A percentile compares a stretch with the other conserved stretches of the same genome.
phyloP scores from a whole-genome alignment of 352 stramenopile genomes.

The Globisporangium cederbergense region DNA sequence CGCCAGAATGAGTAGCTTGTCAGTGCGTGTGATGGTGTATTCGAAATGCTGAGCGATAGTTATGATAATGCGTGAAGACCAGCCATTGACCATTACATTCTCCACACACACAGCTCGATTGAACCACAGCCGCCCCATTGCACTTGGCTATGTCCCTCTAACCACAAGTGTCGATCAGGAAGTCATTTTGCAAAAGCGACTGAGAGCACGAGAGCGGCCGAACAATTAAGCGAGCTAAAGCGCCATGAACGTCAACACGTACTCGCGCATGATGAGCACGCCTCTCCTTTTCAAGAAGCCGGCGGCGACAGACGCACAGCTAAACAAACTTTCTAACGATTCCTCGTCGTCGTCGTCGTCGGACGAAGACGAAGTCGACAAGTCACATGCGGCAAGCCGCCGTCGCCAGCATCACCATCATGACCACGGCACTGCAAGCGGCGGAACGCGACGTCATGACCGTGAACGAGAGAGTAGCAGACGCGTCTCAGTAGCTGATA shows the following conservation, averaged over 20 bases:
- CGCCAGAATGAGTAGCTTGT: not conserved
- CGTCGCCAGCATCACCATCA: not conserved
- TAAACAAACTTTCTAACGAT: not conserved
- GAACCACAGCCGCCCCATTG: too few relatives aligned
- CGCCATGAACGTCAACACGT: not conserved
- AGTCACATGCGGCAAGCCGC: not conserved
- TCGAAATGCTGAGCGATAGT: too few relatives aligned
- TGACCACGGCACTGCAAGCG: not conserved
- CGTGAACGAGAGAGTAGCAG: not conserved
- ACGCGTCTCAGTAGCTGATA: not conserved
- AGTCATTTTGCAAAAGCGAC: not conserved
- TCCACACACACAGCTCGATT: too few relatives aligned
- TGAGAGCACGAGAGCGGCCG: not conserved
- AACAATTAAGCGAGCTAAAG: not conserved
- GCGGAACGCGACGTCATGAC: not conserved
- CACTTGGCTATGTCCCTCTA: not conserved
- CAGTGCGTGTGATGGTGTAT: not conserved
- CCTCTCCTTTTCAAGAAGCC: not conserved
- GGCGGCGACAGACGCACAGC: not conserved
- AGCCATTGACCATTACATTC: too few relatives aligned
- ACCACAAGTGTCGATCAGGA: too few relatives aligned
- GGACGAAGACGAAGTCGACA: not conserved
- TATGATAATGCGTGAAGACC: not conserved
- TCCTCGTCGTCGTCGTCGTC: not conserved
- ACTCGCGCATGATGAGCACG: not conserved